A percentile compares a stretch with the other conserved stretches of the same genome.
Conservation (phyloP, 1,284 basidiomycete species). For the Coniferiporia weirii region DNA sequence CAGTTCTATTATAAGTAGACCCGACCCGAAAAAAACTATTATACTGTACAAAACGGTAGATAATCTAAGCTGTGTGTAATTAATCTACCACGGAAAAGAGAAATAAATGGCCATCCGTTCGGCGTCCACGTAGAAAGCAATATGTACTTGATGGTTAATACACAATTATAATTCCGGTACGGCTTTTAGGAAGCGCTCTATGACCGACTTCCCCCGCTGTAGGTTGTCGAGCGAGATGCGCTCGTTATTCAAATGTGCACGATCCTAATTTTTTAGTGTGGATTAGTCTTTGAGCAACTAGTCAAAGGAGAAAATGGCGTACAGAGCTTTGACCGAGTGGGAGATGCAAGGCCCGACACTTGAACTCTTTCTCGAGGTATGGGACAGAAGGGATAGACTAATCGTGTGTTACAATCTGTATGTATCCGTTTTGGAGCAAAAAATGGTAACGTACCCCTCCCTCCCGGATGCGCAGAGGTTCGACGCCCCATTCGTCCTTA, state of each 20-base stretch:
- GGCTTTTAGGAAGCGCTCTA: slow-evolving; percentile 64
- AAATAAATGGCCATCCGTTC: too few relatives aligned
- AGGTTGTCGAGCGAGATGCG: slow-evolving; percentile 76
- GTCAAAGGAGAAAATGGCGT: slow-evolving; percentile 24
- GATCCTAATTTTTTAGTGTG: slow-evolving; percentile 51
- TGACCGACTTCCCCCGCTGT: slow-evolving; percentile 65
- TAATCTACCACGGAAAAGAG: too few relatives aligned
- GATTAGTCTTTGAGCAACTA: background rate
- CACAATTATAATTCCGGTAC: slow-evolving; percentile 24
- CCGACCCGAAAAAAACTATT: too few relatives aligned
- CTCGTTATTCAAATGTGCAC: slow-evolving; percentile 85
- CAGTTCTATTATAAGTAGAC: too few relatives aligned
- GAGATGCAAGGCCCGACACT: slow-evolving; percentile 78
- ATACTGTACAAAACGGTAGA: too few relatives aligned
- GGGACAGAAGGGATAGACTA: slow-evolving; percentile 89
- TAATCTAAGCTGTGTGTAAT: too few relatives aligned
- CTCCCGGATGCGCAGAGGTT: slow-evolving; percentile 87
- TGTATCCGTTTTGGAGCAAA: background rate
- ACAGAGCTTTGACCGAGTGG: slow-evolving; percentile 85
- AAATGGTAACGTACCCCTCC: slow-evolving; percentile 61
- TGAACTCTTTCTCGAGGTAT: slow-evolving; percentile 87
- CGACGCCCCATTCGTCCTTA: slow-evolving; percentile 77
- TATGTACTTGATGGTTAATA: too few relatives aligned
- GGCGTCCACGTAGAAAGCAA: too few relatives aligned
- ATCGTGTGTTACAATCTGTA: background rate